A percentile compares a stretch with the other conserved stretches of the same genome.
Evolutionary conservation across 2,329 filamentous ascomycete species (phyloP).

Genomic region (Geosmithia morbida): DNA sequence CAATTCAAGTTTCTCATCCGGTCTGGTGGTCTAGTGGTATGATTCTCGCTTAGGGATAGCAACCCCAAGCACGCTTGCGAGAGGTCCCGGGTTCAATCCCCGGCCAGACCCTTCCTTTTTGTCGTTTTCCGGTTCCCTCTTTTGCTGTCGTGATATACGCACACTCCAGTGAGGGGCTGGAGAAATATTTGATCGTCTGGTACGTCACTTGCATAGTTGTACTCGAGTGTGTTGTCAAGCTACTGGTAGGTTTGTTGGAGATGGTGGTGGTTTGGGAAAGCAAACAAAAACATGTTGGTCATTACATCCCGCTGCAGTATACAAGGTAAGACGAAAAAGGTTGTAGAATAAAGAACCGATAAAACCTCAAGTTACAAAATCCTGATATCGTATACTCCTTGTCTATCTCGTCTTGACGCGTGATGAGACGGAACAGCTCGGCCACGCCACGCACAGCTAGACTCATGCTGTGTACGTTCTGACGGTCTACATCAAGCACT

Average conservation of each 20-base stretch:
- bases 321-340: too few species aligned
- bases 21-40: slow-evolving; percentile 52
- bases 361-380: too few species aligned
- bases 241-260: too few species aligned
- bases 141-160: too few species aligned
- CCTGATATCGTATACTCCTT: slow-evolving; percentile 15
- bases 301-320: too few species aligned
- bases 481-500: slow-evolving; percentile 17
- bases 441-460: slow-evolving; percentile 21
- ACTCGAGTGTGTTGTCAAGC: too few species aligned
- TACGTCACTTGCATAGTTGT: too few species aligned
- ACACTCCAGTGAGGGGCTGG: too few species aligned
- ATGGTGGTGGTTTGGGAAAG: too few species aligned
- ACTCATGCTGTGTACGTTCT: slow-evolving; percentile 24
- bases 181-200: too few species aligned
- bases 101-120: slow-evolving; percentile 24
- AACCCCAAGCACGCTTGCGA: slow-evolving; percentile 13
- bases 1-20: slow-evolving; percentile 4
- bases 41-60: slow-evolving; percentile 52
- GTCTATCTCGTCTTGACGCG: slow-evolving; percentile 20
- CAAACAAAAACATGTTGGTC: too few species aligned
- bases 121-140: slow-evolving; percentile 3
- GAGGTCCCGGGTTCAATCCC: slow-evolving; percentile 32
- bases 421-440: slow-evolving; percentile 21
- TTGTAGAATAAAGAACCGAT: too few species aligned